Percentiles rank a stretch among this genome's conserved stretches.
Conservation (phyloP, 2,329 filamentous ascomycete species). For the Xylariaceae sp. region DNA sequence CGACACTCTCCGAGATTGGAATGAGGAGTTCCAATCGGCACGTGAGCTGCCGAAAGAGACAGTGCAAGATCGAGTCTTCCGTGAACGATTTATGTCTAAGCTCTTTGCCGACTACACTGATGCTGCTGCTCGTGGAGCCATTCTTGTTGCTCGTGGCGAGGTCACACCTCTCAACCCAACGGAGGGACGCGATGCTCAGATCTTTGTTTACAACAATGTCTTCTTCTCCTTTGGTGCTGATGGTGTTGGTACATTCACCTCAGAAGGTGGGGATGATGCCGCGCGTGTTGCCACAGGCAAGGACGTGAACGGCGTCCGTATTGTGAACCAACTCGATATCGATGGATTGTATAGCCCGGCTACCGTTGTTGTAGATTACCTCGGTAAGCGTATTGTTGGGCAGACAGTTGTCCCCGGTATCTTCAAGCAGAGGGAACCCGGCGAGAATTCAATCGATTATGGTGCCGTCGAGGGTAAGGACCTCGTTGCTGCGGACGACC, state of each 20-base stretch:
- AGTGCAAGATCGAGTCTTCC: slow-evolving; percentile 92
- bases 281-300: slow-evolving; percentile 94
- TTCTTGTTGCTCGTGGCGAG: slow-evolving; percentile 88
- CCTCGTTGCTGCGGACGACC: slow-evolving; percentile 83
- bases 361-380: slow-evolving; percentile 93
- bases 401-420: slow-evolving; percentile 98
- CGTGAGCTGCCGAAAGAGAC: slow-evolving; percentile 90
- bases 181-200: slow-evolving; percentile 87
- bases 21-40: slow-evolving; percentile 97
- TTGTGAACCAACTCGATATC: slow-evolving; percentile 96
- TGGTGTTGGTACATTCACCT: slow-evolving; percentile 93
- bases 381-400: slow-evolving; percentile 93
- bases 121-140: slow-evolving; percentile 84
- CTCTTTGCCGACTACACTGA: slow-evolving; percentile 98
- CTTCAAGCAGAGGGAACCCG: slow-evolving; percentile 96
- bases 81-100: slow-evolving; percentile 89
- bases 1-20: slow-evolving; percentile 95
- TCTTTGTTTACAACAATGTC: slow-evolving; percentile 99
- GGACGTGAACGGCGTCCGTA: slow-evolving; percentile 88
- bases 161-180: slow-evolving; percentile 93
- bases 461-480: slow-evolving; percentile 97
- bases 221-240: slow-evolving; percentile 99
- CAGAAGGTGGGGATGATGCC: slow-evolving; percentile 93
- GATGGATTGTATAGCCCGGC: slow-evolving; percentile 91
- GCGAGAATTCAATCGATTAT: slow-evolving; percentile 98